These are phyloP conservation scores for Ceratocystiopsis sp. DNA, from an alignment of 2,329 filamentous ascomycete genomes.

Conservation along the genomic window DNA sequence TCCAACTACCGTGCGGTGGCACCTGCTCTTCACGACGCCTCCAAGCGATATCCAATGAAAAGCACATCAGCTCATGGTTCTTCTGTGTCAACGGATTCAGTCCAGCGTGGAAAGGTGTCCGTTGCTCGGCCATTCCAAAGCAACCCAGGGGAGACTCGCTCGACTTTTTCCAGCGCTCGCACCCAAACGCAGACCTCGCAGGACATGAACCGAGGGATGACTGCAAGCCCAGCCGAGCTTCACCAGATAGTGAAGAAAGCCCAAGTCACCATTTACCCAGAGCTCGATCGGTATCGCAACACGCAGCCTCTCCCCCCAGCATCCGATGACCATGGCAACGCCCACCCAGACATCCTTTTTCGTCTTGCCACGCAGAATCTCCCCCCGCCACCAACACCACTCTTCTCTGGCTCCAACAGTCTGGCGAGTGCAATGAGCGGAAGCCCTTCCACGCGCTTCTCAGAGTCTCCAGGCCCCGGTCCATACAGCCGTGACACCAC, in stretches of 20 bases:
- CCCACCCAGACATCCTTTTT: constrained; percentile 31
- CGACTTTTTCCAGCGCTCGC: no score
- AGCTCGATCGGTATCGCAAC: constrained; percentile 43
- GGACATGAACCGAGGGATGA: constrained; percentile 25
- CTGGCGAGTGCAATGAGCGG: constrained; percentile 43
- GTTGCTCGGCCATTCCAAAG: no score
- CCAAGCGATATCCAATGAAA: no score
- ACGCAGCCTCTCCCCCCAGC: constrained; percentile 19
- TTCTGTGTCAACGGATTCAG: background rate
- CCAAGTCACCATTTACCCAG: constrained; percentile 37
- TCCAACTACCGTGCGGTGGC: no score
- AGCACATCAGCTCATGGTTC: no score
- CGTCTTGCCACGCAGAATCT: constrained; percentile 46
- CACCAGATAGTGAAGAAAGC: constrained; percentile 21
- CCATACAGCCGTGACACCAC: constrained; percentile 63
- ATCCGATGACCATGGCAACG: constrained; percentile 14
- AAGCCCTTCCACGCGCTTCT: constrained; percentile 60
- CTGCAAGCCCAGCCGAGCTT: constrained; percentile 27
- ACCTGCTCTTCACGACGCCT: no score
- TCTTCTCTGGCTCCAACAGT: constrained; percentile 41
- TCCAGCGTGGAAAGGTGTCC: background rate
- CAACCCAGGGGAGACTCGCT: background rate
- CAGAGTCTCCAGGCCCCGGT: constrained; percentile 51
- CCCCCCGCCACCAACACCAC: constrained; percentile 44
- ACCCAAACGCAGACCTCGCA: constrained; percentile 11